These are phyloP conservation scores for Kluyveromyces starmeri DNA, from an alignment of 805 yeast species.

Conservation along the genomic window DNA sequence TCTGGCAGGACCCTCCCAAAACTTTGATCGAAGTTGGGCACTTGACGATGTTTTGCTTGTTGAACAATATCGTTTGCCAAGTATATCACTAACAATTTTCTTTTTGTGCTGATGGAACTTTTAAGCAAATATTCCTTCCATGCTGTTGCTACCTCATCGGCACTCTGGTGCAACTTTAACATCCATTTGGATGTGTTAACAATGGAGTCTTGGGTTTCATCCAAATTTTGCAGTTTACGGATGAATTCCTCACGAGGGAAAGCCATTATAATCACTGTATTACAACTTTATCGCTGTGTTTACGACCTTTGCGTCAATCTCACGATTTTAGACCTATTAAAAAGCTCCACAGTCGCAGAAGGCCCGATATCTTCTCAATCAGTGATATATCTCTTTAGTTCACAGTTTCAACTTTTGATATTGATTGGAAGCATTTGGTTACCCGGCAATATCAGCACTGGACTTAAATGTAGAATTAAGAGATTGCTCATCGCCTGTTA, in stretches of 20 bases:
- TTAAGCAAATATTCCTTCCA: conserved; percentile 23
- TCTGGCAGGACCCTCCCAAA: conserved; percentile 25
- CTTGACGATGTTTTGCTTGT: conserved; percentile 25
- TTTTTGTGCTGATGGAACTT: conserved; percentile 20
- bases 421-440: no score
- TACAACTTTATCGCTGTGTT: no score
- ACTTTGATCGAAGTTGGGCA: conserved; percentile 22
- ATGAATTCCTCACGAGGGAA: conserved; percentile 24
- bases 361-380: no score
- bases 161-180: conserved; percentile 21
- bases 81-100: conserved; percentile 24
- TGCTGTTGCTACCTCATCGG: conserved; percentile 17
- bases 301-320: no score
- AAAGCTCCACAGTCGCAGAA: neutral
- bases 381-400: no score
- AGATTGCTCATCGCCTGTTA: no score
- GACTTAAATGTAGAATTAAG: no score
- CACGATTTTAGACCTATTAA: neutral
- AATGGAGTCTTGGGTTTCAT: conserved; percentile 30
- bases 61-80: conserved; percentile 29
- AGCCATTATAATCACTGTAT: conserved; percentile 13
- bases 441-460: no score
- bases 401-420: no score
- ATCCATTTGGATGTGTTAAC: conserved; percentile 28
- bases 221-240: conserved; percentile 19